phyloP scores from a whole-genome alignment of 1,284 basidiomycete genomes.

The Pholiota adiposa region DNA sequence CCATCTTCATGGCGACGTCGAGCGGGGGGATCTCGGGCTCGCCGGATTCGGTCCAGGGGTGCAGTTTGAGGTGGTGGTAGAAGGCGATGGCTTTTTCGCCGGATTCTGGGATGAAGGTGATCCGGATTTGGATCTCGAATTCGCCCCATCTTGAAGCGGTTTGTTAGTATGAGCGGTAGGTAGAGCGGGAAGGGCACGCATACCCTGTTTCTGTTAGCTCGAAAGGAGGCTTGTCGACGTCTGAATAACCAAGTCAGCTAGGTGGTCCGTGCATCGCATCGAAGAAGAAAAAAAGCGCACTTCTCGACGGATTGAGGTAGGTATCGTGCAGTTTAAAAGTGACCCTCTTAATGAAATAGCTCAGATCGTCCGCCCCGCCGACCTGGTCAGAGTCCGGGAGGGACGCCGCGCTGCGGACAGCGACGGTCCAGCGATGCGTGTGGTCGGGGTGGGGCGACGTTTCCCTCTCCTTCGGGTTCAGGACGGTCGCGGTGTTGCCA shows the following conservation, averaged over 20 bases:
- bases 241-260: constrained; percentile 44
- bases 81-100: constrained; percentile 89
- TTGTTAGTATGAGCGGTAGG: not conserved
- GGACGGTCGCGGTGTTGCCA: constrained; percentile 90
- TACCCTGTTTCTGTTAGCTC: constrained; percentile 94
- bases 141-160: constrained; percentile 87
- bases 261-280: constrained; percentile 10
- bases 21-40: constrained; percentile 69
- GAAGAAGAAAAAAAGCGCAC: constrained; percentile 53
- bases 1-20: constrained; percentile 63
- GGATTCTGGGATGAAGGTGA: constrained; percentile 91
- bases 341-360: constrained; percentile 92
- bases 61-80: constrained; percentile 94
- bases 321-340: constrained; percentile 99
- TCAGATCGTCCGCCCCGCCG: constrained; percentile 87
- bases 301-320: constrained; percentile 88
- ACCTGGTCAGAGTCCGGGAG: constrained; percentile 67
- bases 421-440: constrained; percentile 97
- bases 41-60: constrained; percentile 80
- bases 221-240: constrained; percentile 92
- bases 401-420: constrained; percentile 82
- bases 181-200: constrained; percentile 23
- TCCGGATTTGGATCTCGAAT: constrained; percentile 94
- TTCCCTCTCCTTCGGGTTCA: constrained; percentile 80
- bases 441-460: constrained; percentile 67